Evolutionary conservation across 768 basidiomycete genomes (phyloP).

Genomic region (Termitomyces sp.): DNA sequence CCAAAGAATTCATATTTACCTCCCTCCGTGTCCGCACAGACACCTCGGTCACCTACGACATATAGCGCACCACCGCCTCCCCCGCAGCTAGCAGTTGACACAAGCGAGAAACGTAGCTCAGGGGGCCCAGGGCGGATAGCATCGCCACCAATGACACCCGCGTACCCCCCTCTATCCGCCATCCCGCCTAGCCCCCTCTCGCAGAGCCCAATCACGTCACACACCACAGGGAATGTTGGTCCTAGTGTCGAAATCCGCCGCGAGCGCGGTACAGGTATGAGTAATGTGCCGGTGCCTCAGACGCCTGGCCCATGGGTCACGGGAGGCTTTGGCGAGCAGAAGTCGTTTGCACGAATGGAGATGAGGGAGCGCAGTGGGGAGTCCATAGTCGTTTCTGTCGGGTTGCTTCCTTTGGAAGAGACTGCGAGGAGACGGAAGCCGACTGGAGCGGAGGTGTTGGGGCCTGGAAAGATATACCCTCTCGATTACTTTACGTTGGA

Average conservation of each 20-base stretch:
- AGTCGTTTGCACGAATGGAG: conserved; percentile 29
- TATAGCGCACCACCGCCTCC: conserved; percentile 47
- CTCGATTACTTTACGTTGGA: conserved; percentile 78
- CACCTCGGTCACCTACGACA: conserved; percentile 52
- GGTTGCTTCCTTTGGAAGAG: conserved; percentile 35
- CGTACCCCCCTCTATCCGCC: conserved; percentile 52
- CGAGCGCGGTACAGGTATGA: conserved; percentile 45
- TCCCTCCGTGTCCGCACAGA: conserved; percentile 34
- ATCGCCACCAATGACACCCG: conserved; percentile 57
- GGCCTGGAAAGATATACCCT: conserved; percentile 60
- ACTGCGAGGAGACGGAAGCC: conserved; percentile 21
- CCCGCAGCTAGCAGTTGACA: conserved; percentile 15
- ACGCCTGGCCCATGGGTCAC: conserved; percentile 58
- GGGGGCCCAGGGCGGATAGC: conserved; percentile 12
- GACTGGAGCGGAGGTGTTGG: conserved; percentile 19
- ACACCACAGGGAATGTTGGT: conserved; percentile 47
- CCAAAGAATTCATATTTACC: conserved; percentile 32
- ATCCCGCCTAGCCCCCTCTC: conserved; percentile 53
- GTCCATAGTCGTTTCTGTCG: conserved; percentile 70
- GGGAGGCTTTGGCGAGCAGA: conserved; percentile 41
- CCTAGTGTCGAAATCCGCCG: conserved; percentile 67
- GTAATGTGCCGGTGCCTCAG: conserved; percentile 36
- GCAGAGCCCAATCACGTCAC: conserved; percentile 53
- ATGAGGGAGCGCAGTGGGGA: conserved; percentile 42
- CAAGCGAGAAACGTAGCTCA: neutral